Evolutionary conservation across 2,329 filamentous ascomycete genomes (phyloP).

Genomic region (Aspergillus phoenicis): DNA sequence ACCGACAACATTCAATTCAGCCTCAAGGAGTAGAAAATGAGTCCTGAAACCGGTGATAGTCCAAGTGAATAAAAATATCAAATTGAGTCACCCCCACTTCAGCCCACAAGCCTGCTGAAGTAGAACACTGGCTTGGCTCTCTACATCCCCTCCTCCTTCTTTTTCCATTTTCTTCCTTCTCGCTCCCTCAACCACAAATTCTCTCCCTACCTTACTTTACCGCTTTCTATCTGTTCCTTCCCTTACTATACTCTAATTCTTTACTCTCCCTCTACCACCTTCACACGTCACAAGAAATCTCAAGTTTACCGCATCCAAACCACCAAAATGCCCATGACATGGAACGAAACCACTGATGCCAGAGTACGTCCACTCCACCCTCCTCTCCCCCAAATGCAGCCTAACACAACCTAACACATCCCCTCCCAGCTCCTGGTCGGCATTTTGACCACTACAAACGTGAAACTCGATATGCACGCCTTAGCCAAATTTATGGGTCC

Average conservation of each 20-base stretch:
- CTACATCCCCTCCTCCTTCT: not conserved
- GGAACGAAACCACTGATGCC: conserved; percentile 32
- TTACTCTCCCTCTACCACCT: too few species aligned
- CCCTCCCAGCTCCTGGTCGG: conserved; percentile 25
- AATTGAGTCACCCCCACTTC: not conserved
- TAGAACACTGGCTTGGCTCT: not conserved
- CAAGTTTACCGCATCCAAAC: not conserved
- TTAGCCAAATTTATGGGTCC: conserved; percentile 29
- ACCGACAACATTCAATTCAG: too few species aligned
- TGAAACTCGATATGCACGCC: conserved; percentile 23
- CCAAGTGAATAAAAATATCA: not conserved
- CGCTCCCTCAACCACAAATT: not conserved
- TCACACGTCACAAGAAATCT: too few species aligned
- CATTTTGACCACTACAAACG: conserved; percentile 21
- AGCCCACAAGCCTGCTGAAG: not conserved
- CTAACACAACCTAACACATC: not conserved
- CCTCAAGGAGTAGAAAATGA: not conserved
- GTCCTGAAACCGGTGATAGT: not conserved
- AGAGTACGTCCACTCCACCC: conserved; percentile 24
- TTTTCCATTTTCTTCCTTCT: not conserved
- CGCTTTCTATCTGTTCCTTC: too few species aligned
- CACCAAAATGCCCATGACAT: conserved; percentile 31
- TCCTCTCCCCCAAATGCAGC: not conserved
- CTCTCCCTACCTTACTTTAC: not conserved
- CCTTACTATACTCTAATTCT: not conserved